Conservation (phyloP, 495 filamentous ascomycete species). For the Friedmanniomyces simplex region DNA sequence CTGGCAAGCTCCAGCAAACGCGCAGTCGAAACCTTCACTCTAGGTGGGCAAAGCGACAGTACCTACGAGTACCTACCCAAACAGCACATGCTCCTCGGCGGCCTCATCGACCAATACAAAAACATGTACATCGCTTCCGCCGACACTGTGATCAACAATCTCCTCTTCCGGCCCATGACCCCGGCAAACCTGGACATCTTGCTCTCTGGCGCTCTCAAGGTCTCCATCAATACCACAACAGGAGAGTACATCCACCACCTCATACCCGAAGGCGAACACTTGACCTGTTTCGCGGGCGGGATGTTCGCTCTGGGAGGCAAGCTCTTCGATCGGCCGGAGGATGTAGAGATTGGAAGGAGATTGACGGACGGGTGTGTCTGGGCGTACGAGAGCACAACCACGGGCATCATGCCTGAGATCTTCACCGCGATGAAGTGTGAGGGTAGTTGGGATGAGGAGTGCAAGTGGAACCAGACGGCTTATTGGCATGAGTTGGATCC, state of each 20-base stretch:
- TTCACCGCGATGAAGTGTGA: conserved; percentile 58
- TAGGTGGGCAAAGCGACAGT: conserved; percentile 82
- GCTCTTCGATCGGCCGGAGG: conserved; percentile 61
- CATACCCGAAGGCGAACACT: conserved; percentile 53
- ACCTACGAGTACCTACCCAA: conserved; percentile 96
- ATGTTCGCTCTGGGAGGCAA: conserved; percentile 89
- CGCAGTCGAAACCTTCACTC: conserved; percentile 46
- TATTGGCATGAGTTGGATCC: conserved; percentile 38
- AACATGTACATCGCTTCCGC: conserved; percentile 67
- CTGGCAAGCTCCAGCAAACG: conserved; percentile 19
- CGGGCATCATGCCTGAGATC: conserved; percentile 62
- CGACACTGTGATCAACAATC: conserved; percentile 58
- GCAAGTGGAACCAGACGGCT: conserved; percentile 64
- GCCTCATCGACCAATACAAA: conserved; percentile 67
- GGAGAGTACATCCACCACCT: conserved; percentile 16
- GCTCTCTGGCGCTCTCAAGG: conserved; percentile 52
- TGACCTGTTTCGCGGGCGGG: conserved; percentile 84
- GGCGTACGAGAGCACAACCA: conserved; percentile 22
- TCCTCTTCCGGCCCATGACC: conserved; percentile 81
- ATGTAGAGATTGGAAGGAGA: conserved; percentile 71
- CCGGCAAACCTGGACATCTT: conserved; percentile 64
- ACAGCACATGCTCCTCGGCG: conserved; percentile 67
- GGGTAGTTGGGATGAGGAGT: conserved; percentile 45
- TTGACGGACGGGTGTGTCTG: conserved; percentile 30
- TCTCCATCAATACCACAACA: conserved; percentile 15